Evolutionary conservation across 495 filamentous ascomycete species (phyloP).

Genomic region (Aspergillus saccharolyticus): DNA sequence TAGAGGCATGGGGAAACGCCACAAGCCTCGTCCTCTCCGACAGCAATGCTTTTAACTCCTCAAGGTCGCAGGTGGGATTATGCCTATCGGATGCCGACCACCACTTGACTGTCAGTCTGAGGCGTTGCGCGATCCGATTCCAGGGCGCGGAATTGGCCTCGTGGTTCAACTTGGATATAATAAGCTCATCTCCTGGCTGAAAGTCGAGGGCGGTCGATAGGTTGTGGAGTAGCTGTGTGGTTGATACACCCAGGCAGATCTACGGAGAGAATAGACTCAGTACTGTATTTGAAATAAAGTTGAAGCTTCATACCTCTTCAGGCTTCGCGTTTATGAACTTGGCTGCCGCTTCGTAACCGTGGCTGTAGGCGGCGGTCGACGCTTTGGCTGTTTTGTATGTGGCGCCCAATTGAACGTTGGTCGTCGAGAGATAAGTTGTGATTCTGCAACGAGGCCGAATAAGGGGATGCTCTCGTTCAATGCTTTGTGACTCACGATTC

Average conservation of each 20-base stretch:
- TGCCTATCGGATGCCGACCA: constrained; percentile 43
- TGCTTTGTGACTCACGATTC: constrained; percentile 48
- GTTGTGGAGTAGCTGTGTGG: constrained; percentile 70
- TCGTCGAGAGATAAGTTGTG: constrained; percentile 56
- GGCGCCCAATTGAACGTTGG: constrained; percentile 70
- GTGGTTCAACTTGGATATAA: constrained; percentile 65
- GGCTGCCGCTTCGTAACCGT: constrained; percentile 57
- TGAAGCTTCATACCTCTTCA: constrained; percentile 51
- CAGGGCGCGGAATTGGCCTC: constrained; percentile 68
- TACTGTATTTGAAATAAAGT: background rate
- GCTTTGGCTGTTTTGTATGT: constrained; percentile 51
- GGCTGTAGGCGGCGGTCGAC: constrained; percentile 50
- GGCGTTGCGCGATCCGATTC: constrained; percentile 54
- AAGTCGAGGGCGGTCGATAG: constrained; percentile 57
- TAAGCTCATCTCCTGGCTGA: constrained; percentile 54
- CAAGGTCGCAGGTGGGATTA: constrained; percentile 51
- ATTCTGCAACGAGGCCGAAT: constrained; percentile 41
- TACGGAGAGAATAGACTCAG: constrained; percentile 3
- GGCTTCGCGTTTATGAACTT: constrained; percentile 60
- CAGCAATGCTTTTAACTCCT: constrained; percentile 50
- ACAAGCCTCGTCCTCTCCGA: constrained; percentile 57
- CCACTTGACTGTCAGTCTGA: constrained; percentile 60
- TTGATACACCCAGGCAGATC: constrained; percentile 54
- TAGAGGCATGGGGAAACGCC: constrained; percentile 61
- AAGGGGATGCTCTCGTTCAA: background rate